Percentiles rank a stretch among this genome's conserved stretches.
Evolutionary conservation across 495 filamentous ascomycete genomes (phyloP).

Genomic region (Hypoxylon rickii): DNA sequence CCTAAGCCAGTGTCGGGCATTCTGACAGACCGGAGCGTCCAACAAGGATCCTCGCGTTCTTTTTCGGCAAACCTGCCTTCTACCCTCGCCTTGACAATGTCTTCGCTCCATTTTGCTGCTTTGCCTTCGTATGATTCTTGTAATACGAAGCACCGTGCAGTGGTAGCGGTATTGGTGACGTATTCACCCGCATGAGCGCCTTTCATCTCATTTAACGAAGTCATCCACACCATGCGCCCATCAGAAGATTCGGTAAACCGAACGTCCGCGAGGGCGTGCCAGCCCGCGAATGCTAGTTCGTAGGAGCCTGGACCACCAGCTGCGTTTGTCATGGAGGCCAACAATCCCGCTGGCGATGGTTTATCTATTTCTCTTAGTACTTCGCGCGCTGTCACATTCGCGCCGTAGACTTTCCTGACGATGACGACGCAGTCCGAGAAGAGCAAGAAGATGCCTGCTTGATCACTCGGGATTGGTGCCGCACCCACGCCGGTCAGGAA

Average conservation of each 20-base stretch:
- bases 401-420: constrained; percentile 65
- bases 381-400: constrained; percentile 71
- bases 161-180: constrained; percentile 53
- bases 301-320: constrained; percentile 54
- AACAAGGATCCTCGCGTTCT: constrained; percentile 77
- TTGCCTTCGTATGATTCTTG: constrained; percentile 79
- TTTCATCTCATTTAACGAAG: constrained; percentile 61
- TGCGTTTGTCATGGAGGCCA: constrained; percentile 60
- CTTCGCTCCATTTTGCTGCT: constrained; percentile 77
- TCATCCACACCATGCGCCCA: constrained; percentile 74
- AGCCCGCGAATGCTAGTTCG: constrained; percentile 76
- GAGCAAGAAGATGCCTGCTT: constrained; percentile 73
- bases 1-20: constrained; percentile 63
- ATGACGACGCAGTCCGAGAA: constrained; percentile 84
- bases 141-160: constrained; percentile 66
- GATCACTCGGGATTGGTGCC: constrained; percentile 39
- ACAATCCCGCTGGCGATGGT: constrained; percentile 61
- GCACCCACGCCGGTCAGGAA: constrained; percentile 52
- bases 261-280: constrained; percentile 69
- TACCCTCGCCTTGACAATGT: constrained; percentile 82
- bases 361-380: constrained; percentile 83
- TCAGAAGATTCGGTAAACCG: constrained; percentile 77
- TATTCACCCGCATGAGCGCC: constrained; percentile 51
- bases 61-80: constrained; percentile 80
- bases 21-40: constrained; percentile 72